A percentile compares a stretch with the other conserved stretches of the same genome.
Evolutionary conservation across 2,329 filamentous ascomycete genomes (phyloP).

Genomic region (Ophiostoma sp.): DNA sequence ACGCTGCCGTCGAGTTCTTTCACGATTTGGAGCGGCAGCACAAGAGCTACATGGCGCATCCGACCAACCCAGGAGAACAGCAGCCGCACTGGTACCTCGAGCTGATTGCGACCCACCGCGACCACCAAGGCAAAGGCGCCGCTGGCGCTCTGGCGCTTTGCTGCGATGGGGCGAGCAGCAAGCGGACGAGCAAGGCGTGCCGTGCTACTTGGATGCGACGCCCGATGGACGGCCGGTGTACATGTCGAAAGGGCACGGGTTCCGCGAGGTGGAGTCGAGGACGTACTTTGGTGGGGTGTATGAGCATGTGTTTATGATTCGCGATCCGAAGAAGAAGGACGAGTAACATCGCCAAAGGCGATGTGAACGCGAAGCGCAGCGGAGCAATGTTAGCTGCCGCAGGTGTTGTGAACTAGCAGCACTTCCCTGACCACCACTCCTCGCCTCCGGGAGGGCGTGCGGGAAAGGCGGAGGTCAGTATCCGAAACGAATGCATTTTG

Average conservation of each 20-base stretch:
- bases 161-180: conserved; percentile 50
- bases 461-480: no score
- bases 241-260: conserved; percentile 46
- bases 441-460: background rate
- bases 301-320: conserved; percentile 41
- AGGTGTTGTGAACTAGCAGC: background rate
- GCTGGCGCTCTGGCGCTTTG: conserved; percentile 42
- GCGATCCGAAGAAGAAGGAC: conserved; percentile 12
- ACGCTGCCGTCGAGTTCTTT: conserved; percentile 45
- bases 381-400: background rate
- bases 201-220: conserved; percentile 54
- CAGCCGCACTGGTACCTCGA: conserved; percentile 51
- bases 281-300: conserved; percentile 39
- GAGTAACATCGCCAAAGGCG: background rate
- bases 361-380: background rate
- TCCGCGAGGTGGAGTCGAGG: conserved; percentile 42
- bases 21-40: conserved; percentile 40
- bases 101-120: conserved; percentile 46
- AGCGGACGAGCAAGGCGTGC: conserved; percentile 46
- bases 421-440: no score
- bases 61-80: conserved; percentile 29
- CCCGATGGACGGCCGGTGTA: conserved; percentile 50
- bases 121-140: conserved; percentile 49
- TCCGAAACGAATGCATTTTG: no score
- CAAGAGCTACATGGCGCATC: conserved; percentile 40